Base-by-base conservation (phyloP, 768 basidiomycete genomes). In the Podaxis sp. region DNA sequence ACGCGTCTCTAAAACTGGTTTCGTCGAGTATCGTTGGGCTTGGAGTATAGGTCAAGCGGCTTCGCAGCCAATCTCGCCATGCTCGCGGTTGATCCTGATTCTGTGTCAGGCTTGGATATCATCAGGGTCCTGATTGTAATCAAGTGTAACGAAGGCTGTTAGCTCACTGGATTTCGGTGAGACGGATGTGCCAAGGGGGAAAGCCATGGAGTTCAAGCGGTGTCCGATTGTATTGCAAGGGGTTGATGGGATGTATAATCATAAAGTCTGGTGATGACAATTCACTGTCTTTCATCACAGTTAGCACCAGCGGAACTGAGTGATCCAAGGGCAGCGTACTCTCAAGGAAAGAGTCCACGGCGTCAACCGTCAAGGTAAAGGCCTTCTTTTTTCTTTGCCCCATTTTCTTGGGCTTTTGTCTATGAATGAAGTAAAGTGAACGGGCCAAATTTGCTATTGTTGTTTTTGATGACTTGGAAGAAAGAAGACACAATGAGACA, bases 141-240 rank as follows among this genome's bases (percentile, higher is more conserved):
- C 21, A 27, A 50, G 46, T 62, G 21, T 57, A 58, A 59, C n/a
- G 46, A 28, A 35, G 44, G 61, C 50, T 28, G n/a, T 42, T 32
- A 25, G 51, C 88, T 73, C 68, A 92, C 91, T 86, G 80, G 62
- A 93, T 85, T 71, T 93, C 91, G 48, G 89, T 90, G 44, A 93
- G 73, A 58, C 87, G 78, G n/a, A 86, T 83, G 66, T 93, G 91
- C 91, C 91, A 93, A 14, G 91, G 91, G 16, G 91, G 91, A 66
- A 88, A 92, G 4, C 87, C 88, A 64, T 88, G 74, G 21, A 92
- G 74, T 69, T 92, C 89, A 54, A 87, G 71, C 0, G 88, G 84
- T 23, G 74, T 67, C 40, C 67, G 69, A 38, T 73, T 71, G 38
- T 70, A 70, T 51, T 66, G 71, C 11, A 73, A 69, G 2, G 76